A percentile compares a stretch with the other conserved stretches of the same genome.
Evolutionary conservation across 805 yeast species (phyloP).

Genomic region (Nakazawaea anatomiae): DNA sequence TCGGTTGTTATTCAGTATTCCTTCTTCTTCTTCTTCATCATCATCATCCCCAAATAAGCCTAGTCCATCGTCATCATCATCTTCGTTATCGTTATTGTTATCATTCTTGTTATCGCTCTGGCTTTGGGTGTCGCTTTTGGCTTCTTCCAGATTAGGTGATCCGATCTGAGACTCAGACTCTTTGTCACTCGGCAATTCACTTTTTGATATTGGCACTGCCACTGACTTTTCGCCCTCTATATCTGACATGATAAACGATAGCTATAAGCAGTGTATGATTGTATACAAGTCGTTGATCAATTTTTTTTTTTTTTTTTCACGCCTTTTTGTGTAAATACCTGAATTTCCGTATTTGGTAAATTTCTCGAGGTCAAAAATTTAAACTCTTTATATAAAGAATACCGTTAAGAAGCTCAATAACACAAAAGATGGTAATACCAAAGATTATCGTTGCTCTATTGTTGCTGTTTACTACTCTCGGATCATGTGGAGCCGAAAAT

Average conservation of each 20-base stretch:
- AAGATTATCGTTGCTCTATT: not conserved
- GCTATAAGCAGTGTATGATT: too few species aligned
- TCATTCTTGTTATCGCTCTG: not conserved
- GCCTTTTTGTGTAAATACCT: too few species aligned
- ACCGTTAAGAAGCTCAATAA: too few species aligned
- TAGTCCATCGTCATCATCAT: constrained; percentile 35
- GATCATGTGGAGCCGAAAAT: not conserved
- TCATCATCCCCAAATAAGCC: constrained; percentile 22
- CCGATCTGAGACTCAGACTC: too few species aligned
- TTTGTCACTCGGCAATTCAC: too few species aligned
- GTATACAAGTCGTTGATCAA: too few species aligned
- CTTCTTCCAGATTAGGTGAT: not conserved
- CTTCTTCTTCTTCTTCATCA: constrained; percentile 20
- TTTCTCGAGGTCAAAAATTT: not conserved
- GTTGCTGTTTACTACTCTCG: not conserved
- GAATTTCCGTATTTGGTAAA: too few species aligned
- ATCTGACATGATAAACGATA: not conserved
- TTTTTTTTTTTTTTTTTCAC: too few species aligned
- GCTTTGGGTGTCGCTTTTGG: not conserved
- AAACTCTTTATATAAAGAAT: too few species aligned
- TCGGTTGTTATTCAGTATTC: not conserved
- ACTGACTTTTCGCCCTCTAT: not conserved
- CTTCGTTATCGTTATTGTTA: constrained; percentile 16
- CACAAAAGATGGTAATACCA: not conserved
- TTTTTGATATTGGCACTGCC: not conserved